Percentiles rank a stretch among this genome's conserved stretches.
Conservation (phyloP, 768 basidiomycete species). For the Kockovaella imperatae region DNA sequence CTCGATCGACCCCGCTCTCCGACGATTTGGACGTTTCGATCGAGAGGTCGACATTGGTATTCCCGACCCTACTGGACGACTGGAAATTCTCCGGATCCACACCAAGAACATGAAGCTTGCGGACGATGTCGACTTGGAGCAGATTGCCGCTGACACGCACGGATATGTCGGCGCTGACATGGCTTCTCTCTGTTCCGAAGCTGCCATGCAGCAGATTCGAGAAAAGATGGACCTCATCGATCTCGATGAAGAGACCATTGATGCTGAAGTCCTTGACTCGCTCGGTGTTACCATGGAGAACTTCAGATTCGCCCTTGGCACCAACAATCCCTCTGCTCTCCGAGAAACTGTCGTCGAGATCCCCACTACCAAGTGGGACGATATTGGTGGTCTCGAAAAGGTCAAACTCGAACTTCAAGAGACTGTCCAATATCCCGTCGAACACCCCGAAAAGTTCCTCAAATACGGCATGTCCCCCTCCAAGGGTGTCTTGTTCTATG, state of each 20-base stretch:
- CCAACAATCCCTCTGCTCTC: constrained; percentile 94
- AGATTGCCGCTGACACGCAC: constrained; percentile 98
- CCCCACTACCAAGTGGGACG: constrained; percentile 97
- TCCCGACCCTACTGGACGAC: constrained; percentile 95
- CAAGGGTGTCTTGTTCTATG: constrained; percentile 99
- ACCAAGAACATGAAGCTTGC: constrained; percentile 99
- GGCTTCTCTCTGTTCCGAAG: constrained; percentile 95
- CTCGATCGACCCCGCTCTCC: constrained; percentile 96
- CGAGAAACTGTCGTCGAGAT: constrained; percentile 99
- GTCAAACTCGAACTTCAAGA: constrained; percentile 99
- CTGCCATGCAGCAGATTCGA: constrained; percentile 99
- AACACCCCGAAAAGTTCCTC: constrained; percentile 99
- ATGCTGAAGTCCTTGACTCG: constrained; percentile 96
- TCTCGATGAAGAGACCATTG: constrained; percentile 72
- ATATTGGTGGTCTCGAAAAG: constrained; percentile 98
- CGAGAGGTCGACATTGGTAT: constrained; percentile 99
- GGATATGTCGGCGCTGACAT: constrained; percentile 99
- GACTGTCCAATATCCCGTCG: constrained; percentile 99
- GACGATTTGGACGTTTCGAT: constrained; percentile 98
- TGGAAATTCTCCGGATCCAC: constrained; percentile 97
- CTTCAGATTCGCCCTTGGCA: constrained; percentile 97
- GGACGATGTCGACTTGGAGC: constrained; percentile 93
- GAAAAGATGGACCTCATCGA: constrained; percentile 87
- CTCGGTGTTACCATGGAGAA: constrained; percentile 99
- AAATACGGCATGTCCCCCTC: constrained; percentile 99